Base-by-base conservation (phyloP, 2,329 filamentous ascomycete species). In the Lachnellula subtilissima region DNA sequence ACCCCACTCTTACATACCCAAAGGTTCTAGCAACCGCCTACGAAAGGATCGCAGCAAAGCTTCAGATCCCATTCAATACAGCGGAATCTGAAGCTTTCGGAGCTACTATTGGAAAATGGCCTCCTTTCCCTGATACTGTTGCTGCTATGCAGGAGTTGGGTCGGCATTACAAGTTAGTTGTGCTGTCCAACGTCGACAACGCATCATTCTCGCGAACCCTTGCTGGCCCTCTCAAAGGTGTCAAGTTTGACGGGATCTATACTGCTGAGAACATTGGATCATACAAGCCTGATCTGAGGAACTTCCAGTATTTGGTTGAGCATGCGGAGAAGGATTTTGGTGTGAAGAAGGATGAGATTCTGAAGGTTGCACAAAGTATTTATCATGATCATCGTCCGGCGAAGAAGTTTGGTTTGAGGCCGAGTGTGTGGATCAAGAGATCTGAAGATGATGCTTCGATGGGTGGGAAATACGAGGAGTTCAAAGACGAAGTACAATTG, bases 191-290 rank as follows among this genome's bases (percentile, higher is more conserved):
- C 58, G 78, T 84, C 1, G 81, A 85, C 65, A 72, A 73, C 8
- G 72, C 65, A 2, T 81, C 78, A 0, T 85, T 86, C 62, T 64
- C 70, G 0, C 52, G 53, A 14, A 76, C 72, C 2, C 73, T 77
- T 14, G 66, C 71, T 1, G 75, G 78, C 0, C 76, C 79, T 0
- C 69, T 86, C 1, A 63, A 75, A 39, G 76, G 75, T 1, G 73
- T 79, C 23, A 62, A 74, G 1, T 78, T 89, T 64, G 84, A 87
- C 63, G 75, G 79, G 3, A 72, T 88, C 39, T 79, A 86, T 65
- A 89, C 86, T 0, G 88, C 87, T 0, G 76, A 90, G 67, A 84
- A 89, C 42, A 80, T 91, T 28, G 86, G 87, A 0, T 80, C 77
- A 14, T 91, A 90, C 67, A 91, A 91, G 72, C 88, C 88, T 0